Evolutionary conservation across 2,329 filamentous ascomycete species (phyloP).

Genomic region (Botrytis hyacinthi): DNA sequence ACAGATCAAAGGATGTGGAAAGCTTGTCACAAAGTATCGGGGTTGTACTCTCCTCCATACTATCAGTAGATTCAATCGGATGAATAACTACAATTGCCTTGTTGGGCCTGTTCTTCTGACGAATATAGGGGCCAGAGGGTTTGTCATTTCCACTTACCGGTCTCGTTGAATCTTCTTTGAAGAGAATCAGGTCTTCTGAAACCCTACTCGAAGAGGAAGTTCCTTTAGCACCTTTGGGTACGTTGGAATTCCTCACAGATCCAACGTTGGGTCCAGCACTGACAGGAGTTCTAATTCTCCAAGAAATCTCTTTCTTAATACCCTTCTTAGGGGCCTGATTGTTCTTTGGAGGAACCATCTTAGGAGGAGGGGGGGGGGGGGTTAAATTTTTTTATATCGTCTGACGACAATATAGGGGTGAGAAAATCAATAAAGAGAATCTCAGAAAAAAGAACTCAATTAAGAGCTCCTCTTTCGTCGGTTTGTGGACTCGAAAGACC

Average conservation of each 20-base stretch:
- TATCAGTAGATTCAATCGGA: background rate
- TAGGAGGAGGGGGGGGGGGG: background rate
- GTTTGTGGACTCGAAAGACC: background rate
- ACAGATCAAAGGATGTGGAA: background rate
- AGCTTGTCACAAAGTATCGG: background rate
- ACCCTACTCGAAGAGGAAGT: background rate
- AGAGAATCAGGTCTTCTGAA: background rate
- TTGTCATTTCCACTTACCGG: background rate
- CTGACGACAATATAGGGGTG: background rate
- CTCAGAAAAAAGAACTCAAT: background rate
- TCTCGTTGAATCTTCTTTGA: background rate
- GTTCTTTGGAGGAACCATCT: background rate
- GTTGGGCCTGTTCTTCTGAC: background rate
- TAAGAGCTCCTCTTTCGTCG: background rate
- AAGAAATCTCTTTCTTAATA: background rate
- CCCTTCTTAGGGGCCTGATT: background rate
- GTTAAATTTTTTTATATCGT: too few relatives aligned
- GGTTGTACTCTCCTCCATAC: background rate
- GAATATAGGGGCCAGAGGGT: background rate
- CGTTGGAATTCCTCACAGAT: background rate
- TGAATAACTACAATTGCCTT: background rate
- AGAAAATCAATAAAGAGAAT: background rate
- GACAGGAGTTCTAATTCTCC: background rate
- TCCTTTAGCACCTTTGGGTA: background rate
- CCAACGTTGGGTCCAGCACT: background rate